Conservation (phyloP, 1,284 basidiomycete species). For the Leccinum colubrinum region DNA sequence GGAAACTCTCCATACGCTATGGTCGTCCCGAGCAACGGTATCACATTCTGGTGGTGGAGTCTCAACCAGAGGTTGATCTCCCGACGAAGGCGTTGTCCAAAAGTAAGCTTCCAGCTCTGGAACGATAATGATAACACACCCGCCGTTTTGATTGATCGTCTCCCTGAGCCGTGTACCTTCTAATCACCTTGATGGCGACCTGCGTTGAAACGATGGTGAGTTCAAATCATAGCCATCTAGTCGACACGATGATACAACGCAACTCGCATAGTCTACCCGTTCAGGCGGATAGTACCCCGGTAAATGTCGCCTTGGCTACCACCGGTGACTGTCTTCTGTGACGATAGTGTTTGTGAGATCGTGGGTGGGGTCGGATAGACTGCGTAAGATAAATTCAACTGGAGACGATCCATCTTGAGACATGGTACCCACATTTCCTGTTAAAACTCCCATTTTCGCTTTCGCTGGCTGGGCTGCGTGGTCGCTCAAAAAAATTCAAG, state of each 20-base stretch:
- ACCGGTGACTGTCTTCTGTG: constrained; percentile 14
- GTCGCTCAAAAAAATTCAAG: background rate
- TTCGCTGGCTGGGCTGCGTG: background rate
- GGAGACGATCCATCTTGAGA: background rate
- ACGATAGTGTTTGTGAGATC: constrained; percentile 19
- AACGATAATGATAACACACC: background rate
- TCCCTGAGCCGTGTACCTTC: constrained; percentile 16
- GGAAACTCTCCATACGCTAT: constrained; percentile 21
- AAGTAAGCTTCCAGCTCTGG: background rate
- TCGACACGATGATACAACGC: constrained; percentile 4
- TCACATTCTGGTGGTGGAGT: constrained; percentile 23
- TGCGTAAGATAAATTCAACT: constrained; percentile 6
- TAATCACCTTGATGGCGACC: constrained; percentile 27
- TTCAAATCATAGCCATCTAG: background rate
- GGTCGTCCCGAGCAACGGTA: constrained; percentile 28
- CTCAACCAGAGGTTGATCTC: constrained; percentile 26
- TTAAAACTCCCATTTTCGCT: constrained; percentile 12
- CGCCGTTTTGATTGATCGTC: constrained; percentile 17
- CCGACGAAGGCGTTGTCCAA: constrained; percentile 24
- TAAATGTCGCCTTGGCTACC: constrained; percentile 24
- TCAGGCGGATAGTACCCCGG: constrained; percentile 17
- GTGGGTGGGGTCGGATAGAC: constrained; percentile 12
- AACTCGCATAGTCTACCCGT: constrained; percentile 18
- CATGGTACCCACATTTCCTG: constrained; percentile 12
- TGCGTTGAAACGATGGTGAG: constrained; percentile 5